These are phyloP conservation scores for Ophiostoma montium DNA, from an alignment of 2,329 filamentous ascomycete genomes.

Conservation along the genomic window DNA sequence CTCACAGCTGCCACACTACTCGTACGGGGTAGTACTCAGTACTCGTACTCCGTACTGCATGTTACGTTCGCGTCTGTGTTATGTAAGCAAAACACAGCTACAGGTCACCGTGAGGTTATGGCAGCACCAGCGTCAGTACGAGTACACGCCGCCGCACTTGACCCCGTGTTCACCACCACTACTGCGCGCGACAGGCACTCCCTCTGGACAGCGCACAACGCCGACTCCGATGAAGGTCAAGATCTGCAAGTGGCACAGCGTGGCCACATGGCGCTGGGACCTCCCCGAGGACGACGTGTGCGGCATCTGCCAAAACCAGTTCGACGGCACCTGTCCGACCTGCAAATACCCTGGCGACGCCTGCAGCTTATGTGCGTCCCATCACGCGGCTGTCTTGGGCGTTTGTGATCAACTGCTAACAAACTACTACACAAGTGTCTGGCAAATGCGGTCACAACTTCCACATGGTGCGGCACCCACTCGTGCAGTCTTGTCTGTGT, in stretches of 20 bases:
- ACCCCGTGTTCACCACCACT: no score
- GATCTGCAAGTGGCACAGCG: constrained; percentile 83
- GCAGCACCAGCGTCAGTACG: no score
- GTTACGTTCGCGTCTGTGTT: no score
- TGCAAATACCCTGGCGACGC: constrained; percentile 98
- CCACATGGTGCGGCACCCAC: constrained; percentile 55
- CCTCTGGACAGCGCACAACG: no score
- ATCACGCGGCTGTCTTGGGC: no score
- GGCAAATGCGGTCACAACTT: constrained; percentile 97
- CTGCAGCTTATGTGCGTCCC: constrained; percentile 65
- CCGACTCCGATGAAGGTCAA: constrained; percentile 68
- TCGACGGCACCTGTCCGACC: constrained; percentile 92
- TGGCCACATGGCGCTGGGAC: constrained; percentile 96
- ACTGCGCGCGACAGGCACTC: no score
- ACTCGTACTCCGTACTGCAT: no score
- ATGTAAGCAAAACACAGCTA: no score
- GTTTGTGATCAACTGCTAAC: background rate
- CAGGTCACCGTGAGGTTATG: no score
- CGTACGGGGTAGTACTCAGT: no score
- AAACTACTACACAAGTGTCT: constrained; percentile 46
- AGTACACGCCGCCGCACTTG: no score
- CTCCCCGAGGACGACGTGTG: constrained; percentile 96
- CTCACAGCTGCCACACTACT: no score
- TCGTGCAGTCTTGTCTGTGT: background rate
- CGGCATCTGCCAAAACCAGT: constrained; percentile 95